A percentile compares a stretch with the other conserved stretches of the same genome.
Conservation (phyloP, 2,329 filamentous ascomycete genomes). For the Pseudogymnoascus sp. region DNA sequence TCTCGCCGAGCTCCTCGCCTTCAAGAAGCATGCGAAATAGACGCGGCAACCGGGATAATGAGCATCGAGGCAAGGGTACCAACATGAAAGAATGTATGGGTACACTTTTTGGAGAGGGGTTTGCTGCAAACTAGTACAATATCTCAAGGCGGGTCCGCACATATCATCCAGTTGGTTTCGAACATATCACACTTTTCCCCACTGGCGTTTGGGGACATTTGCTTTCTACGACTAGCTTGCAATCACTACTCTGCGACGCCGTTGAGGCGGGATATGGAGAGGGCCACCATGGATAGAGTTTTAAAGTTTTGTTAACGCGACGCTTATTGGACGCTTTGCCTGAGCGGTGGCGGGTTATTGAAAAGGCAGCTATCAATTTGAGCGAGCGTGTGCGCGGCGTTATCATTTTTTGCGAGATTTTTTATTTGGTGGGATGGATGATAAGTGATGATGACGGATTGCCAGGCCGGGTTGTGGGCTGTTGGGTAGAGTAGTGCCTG, state of each 20-base stretch:
- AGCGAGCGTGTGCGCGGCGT: slow-evolving; percentile 4
- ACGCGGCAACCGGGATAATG: background rate
- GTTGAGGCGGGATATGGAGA: background rate
- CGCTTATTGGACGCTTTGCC: slow-evolving; percentile 4
- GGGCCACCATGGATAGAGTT: background rate
- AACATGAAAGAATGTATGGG: background rate
- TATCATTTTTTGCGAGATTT: slow-evolving; percentile 4
- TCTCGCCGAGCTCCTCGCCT: slow-evolving; percentile 79
- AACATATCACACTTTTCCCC: slow-evolving; percentile 1
- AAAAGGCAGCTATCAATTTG: background rate
- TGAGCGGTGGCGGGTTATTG: slow-evolving; percentile 1
- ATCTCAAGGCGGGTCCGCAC: slow-evolving; percentile 6
- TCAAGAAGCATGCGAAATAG: slow-evolving; percentile 67
- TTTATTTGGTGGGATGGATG: background rate
- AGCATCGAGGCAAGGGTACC: background rate
- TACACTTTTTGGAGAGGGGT: background rate
- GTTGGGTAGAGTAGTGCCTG: background rate
- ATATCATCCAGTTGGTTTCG: slow-evolving; percentile 6
- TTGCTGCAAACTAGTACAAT: background rate
- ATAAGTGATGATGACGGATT: background rate
- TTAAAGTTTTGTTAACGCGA: slow-evolving; percentile 3
- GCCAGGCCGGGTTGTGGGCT: background rate
- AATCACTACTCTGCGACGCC: background rate
- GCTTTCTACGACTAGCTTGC: background rate
- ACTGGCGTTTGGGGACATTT: background rate